Evolutionary conservation across 768 basidiomycete genomes (phyloP).

Genomic region (Lactarius hatsudake): DNA sequence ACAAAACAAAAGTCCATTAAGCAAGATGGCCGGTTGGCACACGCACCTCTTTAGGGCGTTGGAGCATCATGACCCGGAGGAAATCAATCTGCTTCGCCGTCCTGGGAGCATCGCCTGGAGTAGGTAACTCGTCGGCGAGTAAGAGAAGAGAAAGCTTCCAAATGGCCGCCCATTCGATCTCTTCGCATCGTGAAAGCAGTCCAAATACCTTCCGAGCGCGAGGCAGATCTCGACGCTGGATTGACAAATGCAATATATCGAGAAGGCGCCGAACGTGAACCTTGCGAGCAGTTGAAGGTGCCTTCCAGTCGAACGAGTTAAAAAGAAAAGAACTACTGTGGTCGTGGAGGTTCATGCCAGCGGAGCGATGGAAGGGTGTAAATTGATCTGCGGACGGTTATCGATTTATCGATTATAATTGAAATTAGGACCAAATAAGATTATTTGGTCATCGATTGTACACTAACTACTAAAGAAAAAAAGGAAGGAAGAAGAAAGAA

Average conservation of each 20-base stretch:
- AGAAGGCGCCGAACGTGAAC: constrained; percentile 71
- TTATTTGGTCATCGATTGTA: neutral
- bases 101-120: constrained; percentile 2
- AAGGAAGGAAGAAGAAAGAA: neutral
- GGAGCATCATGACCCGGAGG: constrained; percentile 69
- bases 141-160: constrained; percentile 69
- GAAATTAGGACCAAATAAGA: neutral
- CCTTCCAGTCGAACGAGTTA: constrained; percentile 49
- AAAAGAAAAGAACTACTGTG: constrained; percentile 54
- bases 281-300: constrained; percentile 55
- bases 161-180: constrained; percentile 68
- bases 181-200: constrained; percentile 73
- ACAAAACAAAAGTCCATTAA: neutral
- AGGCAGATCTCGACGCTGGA: constrained; percentile 61
- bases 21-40: neutral
- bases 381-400: neutral
- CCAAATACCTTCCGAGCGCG: constrained; percentile 71
- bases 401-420: neutral
- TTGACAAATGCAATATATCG: constrained; percentile 68
- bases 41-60: constrained; percentile 61
- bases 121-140: constrained; percentile 35
- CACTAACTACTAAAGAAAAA: neutral
- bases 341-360: constrained; percentile 24
- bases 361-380: neutral
- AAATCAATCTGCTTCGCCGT: constrained; percentile 50